Percentiles rank a stretch among this genome's conserved stretches.
Conservation (phyloP, 2,329 filamentous ascomycete species). For the Botrytis fragariae region DNA sequence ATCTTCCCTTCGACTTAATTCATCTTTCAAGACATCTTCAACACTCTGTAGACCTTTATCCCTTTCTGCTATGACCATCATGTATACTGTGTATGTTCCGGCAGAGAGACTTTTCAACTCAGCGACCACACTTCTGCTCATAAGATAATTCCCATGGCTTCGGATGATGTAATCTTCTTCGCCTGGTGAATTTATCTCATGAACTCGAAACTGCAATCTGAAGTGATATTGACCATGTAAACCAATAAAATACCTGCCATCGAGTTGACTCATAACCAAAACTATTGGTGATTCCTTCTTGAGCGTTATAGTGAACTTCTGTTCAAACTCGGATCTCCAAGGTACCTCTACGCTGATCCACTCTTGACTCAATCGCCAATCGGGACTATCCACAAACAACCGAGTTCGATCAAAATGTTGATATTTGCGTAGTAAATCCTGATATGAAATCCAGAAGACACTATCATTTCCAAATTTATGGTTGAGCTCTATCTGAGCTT, state of each 20-base stretch:
- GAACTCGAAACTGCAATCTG: constrained; percentile 48
- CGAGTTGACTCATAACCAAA: constrained; percentile 60
- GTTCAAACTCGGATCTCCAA: constrained; percentile 60
- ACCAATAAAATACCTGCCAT: constrained; percentile 60
- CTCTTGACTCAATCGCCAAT: constrained; percentile 57
- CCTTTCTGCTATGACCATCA: constrained; percentile 53
- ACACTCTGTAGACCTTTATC: constrained; percentile 45
- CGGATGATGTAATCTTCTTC: constrained; percentile 60
- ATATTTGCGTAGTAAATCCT: constrained; percentile 61
- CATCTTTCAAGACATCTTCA: constrained; percentile 55
- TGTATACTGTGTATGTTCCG: constrained; percentile 56
- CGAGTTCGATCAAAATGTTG: constrained; percentile 60
- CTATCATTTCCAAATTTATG: constrained; percentile 61
- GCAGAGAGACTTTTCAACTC: constrained; percentile 55
- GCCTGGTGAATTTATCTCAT: constrained; percentile 48
- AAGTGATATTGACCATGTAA: constrained; percentile 57
- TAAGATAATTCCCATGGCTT: constrained; percentile 57
- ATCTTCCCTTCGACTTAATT: constrained; percentile 48
- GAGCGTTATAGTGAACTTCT: constrained; percentile 59
- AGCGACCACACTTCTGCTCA: constrained; percentile 57
- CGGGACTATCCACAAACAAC: constrained; percentile 53
- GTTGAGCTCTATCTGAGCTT: constrained; percentile 55
- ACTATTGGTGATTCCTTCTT: constrained; percentile 57
- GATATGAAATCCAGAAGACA: constrained; percentile 63
- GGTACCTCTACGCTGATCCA: constrained; percentile 63